Conservation (phyloP, 257 asterid species). For the Salvia hispanica region DNA sequence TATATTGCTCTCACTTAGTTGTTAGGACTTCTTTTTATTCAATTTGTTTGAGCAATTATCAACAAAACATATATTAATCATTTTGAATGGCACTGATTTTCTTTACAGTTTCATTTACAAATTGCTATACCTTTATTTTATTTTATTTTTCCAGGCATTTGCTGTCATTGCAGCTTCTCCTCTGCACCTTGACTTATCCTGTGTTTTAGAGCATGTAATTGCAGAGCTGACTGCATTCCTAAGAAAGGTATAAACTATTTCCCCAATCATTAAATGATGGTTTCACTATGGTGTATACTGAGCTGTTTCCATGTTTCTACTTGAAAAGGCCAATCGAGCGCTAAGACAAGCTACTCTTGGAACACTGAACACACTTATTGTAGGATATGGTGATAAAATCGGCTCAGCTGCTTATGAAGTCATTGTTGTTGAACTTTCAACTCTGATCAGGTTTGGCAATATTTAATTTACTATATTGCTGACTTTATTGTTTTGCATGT, state of each 20-base stretch:
- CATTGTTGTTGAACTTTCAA: conserved; percentile 89
- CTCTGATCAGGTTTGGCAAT: conserved; percentile 76
- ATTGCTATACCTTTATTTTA: conserved; percentile 16
- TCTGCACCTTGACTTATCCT: conserved; percentile 82
- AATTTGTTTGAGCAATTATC: conserved; percentile 12
- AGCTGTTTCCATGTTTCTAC: conserved; percentile 28
- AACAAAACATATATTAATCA: not conserved
- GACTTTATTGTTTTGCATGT: conserved; percentile 15
- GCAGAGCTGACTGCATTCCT: conserved; percentile 95
- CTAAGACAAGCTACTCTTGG: conserved; percentile 95
- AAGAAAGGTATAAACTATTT: conserved; percentile 61
- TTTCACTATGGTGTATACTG: conserved; percentile 1
- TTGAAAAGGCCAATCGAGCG: conserved; percentile 88
- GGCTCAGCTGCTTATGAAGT: conserved; percentile 92
- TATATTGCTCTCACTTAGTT: not conserved
- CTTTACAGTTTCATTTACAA: conserved; percentile 1
- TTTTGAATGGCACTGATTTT: conserved; percentile 6
- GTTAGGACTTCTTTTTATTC: conserved; percentile 17
- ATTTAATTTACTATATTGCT: conserved; percentile 21
- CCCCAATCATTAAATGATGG: conserved; percentile 7
- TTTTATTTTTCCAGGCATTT: conserved; percentile 68
- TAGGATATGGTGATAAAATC: conserved; percentile 91
- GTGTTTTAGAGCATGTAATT: conserved; percentile 84
- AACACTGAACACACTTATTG: conserved; percentile 84
- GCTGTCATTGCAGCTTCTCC: conserved; percentile 96